A percentile compares a stretch with the other conserved stretches of the same genome.
These are phyloP conservation scores for Euphorbia celastroides DNA, from an alignment of 441 rosid genomes.

Conservation along the genomic window DNA sequence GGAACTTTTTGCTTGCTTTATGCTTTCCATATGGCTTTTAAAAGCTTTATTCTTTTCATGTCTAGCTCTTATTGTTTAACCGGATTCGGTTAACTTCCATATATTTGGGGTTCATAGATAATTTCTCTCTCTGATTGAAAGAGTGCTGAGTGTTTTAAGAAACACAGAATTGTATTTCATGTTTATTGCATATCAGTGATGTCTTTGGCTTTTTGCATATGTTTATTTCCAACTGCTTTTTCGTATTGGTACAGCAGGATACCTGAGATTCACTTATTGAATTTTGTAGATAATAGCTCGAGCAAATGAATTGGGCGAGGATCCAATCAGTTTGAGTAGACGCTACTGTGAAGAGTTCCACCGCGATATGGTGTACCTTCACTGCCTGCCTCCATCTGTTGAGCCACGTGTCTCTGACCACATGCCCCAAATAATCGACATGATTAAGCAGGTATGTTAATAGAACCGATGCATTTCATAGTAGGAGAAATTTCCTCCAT, in stretches of 20 bases:
- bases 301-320: slow-evolving; percentile 57
- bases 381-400: slow-evolving; percentile 72
- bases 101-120: too few relatives aligned
- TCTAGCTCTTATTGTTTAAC: too few relatives aligned
- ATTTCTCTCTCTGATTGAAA: too few relatives aligned
- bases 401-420: slow-evolving; percentile 83
- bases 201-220: background rate
- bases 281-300: slow-evolving; percentile 66
- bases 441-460: slow-evolving; percentile 55
- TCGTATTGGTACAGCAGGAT: slow-evolving; percentile 37
- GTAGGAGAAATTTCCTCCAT: background rate
- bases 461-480: background rate
- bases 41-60: too few relatives aligned
- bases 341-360: slow-evolving; percentile 69
- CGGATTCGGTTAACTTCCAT: background rate
- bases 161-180: too few relatives aligned
- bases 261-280: slow-evolving; percentile 41
- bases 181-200: background rate
- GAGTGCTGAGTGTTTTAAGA: too few relatives aligned
- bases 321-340: slow-evolving; percentile 55
- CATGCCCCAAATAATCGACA: slow-evolving; percentile 65
- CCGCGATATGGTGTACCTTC: slow-evolving; percentile 66
- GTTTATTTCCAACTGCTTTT: slow-evolving; percentile 26
- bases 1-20: background rate
- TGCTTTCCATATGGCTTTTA: too few relatives aligned